Conservation (phyloP, 2,329 filamentous ascomycete genomes). For the Pestalotiopsis fici region DNA sequence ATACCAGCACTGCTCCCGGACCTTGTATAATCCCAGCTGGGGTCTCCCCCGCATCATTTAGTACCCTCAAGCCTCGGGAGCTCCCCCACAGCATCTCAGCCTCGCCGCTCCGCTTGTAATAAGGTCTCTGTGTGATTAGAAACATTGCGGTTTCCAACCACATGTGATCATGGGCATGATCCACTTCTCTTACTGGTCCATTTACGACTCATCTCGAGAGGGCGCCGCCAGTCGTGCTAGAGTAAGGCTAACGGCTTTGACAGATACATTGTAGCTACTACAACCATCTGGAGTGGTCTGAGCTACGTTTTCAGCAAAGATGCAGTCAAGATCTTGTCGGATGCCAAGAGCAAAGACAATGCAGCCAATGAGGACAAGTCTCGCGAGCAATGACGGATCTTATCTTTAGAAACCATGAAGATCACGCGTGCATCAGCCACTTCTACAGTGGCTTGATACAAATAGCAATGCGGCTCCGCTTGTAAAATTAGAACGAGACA, state of each 20-base stretch:
- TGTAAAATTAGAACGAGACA: not conserved
- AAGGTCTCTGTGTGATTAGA: not conserved
- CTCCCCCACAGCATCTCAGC: not conserved
- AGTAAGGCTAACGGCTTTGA: conserved; percentile 30
- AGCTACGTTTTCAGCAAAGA: conserved; percentile 92
- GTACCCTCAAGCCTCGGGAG: not conserved
- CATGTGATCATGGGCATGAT: not conserved
- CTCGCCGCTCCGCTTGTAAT: not conserved
- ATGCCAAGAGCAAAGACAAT: conserved; percentile 26
- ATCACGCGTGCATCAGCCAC: not conserved
- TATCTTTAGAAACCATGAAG: too few relatives aligned
- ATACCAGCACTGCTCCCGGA: conserved; percentile 8
- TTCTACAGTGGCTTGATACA: not conserved
- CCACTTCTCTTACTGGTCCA: not conserved
- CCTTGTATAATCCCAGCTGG: not conserved
- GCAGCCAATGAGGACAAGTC: not conserved
- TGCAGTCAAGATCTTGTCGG: conserved; percentile 79
- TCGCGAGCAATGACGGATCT: not conserved
- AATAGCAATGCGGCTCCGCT: not conserved
- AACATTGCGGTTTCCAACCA: not conserved
- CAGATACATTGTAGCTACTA: conserved; percentile 82
- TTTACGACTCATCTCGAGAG: not conserved
- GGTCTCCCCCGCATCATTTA: not conserved
- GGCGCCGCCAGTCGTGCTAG: not conserved
- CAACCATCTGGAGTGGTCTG: conserved; percentile 90